Evolutionary conservation across 306 rosid genomes (phyloP), one percentile per base, ranked within the genome.

Genomic region (Rosa rugosa): DNA sequence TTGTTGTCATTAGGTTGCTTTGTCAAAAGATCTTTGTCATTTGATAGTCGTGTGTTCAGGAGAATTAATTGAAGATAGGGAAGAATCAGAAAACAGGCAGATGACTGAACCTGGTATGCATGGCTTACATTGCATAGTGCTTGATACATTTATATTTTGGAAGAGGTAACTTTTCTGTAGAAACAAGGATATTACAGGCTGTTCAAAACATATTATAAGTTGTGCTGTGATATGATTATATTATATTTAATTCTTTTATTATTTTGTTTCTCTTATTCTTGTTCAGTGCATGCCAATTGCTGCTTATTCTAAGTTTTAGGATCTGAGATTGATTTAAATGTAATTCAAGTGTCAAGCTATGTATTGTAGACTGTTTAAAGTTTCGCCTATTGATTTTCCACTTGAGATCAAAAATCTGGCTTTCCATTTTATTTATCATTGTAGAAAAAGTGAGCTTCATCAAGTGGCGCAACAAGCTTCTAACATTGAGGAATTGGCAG

Each of bases 381-480:
- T 27, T 34, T 59, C 17, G 1, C 7, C 38, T 27, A 11, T 36
- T 53, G 20, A 49, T 69, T 17, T 71, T 27, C 69, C 25, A n/a
- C 31, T 57, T 4, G 5, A 8, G 13, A 49, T 18, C 40, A 22
- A 40, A 40, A 41, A 59, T 63, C 14, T 59, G 44, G 47, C 54
- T 53, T 40, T 16, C 56, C 31, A 59, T 27, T 10, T 67, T 77
- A 84, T 75, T 76, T 60, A 71, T 84, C 76, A 73, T 56, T 84
- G 73, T 79, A 94, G 98, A 90, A 94, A 90, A 88, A 84, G 85
- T 87, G 98, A 94, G 83, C 97, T 94, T 75, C 93, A 92, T 86
- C 97, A 90, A 74, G 94, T 94, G 79, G 98, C 97, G 78, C 98
- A 90, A 82, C 98, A 94, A 83, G 98, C 98, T 80, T 94, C 97